A percentile compares a stretch with the other conserved stretches of the same genome.
phyloP scores from a whole-genome alignment of 352 stramenopile species.

The Peronosclerospora sorghi region DNA sequence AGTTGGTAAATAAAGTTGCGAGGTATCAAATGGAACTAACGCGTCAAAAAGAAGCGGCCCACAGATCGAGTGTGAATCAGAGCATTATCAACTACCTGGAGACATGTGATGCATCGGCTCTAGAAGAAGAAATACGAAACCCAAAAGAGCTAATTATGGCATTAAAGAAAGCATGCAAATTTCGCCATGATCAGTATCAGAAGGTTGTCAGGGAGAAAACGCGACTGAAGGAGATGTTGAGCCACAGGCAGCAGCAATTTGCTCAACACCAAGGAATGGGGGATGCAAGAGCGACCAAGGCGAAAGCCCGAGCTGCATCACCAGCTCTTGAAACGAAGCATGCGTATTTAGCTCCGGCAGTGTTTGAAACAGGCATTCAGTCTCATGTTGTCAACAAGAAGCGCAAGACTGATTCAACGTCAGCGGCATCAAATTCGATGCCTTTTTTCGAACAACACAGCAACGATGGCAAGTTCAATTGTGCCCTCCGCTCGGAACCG shows the following conservation, averaged over 20 bases:
- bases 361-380: conserved; percentile 12
- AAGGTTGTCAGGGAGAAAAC: conserved; percentile 74
- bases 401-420: conserved; percentile 27
- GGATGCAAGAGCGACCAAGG: conserved; percentile 12
- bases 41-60: conserved; percentile 39
- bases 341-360: conserved; percentile 4
- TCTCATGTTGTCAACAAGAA: conserved; percentile 39
- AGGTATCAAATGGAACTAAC: conserved; percentile 71
- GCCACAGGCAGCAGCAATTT: conserved; percentile 24
- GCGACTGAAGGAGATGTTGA: conserved; percentile 57
- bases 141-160: conserved; percentile 60
- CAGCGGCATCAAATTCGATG: conserved; percentile 6
- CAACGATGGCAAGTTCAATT: conserved; percentile 7
- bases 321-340: conserved; percentile 17
- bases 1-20: conserved; percentile 56
- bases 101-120: conserved; percentile 46
- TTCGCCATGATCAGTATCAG: conserved; percentile 74
- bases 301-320: conserved; percentile 14
- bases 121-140: conserved; percentile 75
- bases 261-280: conserved; percentile 4
- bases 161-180: conserved; percentile 75
- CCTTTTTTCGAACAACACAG: conserved; percentile 6
- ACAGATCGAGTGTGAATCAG: conserved; percentile 47
- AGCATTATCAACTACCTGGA: conserved; percentile 67
- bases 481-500: conserved; percentile 22